Evolutionary conservation across 371 early-diverging fungal genomes (phyloP), one percentile per base, ranked within the genome.

Genomic region (Zychaea mexicana): DNA sequence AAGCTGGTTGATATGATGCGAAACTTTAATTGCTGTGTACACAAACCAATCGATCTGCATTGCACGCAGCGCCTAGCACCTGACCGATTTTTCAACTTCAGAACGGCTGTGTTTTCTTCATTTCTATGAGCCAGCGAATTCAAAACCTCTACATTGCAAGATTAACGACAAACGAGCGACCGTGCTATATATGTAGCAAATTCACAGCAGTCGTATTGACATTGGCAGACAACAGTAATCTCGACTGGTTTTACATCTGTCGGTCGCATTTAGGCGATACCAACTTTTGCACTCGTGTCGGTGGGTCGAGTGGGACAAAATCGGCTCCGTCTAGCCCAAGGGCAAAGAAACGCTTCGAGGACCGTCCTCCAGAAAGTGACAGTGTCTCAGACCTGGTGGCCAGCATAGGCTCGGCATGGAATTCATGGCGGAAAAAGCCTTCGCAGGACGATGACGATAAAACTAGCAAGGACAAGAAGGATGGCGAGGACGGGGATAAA

Each of bases 181-280:
- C 87, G 21, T 87, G 87, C 66, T 87, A 76, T 70, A 75, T 87
- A 15, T 87, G 87, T 52, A 81, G 72, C 72, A 85, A 83, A 60
- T 83, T 85, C 57, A 81, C 85, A 1, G 65, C 69, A 7, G 84
- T 78, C 9, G 87, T 87, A 17, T 52, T 87, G 59, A 83, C 82
- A 6, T 79, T 77, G 36, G 83, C 85, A 10, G 83, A 85, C 38
- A 73, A 73, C 60, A 76, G 74, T 52, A 84, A 84, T 33, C 66
- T 68, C 31, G 87, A 87, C 65, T 87, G 84, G 85, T 87, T 87
- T 60, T 84, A 81, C 38, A 62, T 75, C 30, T 87, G 87, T 39
- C 70, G 70, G 55, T 49, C 64, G 46, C 82, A 82, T 70, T 62
- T 82, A 3, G 76, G 68, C 21, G 82, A 82, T 58, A 57, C 60